Evolutionary conservation across 1,284 basidiomycete genomes (phyloP).

Genomic region (Tylopilus sp.): DNA sequence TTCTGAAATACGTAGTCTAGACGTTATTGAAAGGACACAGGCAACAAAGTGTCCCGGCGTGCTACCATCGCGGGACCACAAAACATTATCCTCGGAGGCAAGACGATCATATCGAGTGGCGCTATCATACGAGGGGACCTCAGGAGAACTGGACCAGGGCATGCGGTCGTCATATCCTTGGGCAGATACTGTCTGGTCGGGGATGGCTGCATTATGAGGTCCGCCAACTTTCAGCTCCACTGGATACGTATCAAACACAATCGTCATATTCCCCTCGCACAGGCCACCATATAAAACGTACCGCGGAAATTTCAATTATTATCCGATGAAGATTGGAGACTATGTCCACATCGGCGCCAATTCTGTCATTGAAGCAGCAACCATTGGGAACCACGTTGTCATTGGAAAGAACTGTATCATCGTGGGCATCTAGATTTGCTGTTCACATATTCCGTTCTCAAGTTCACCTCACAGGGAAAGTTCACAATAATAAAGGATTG

Average conservation of each 20-base stretch:
- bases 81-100: slow-evolving; percentile 96
- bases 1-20: slow-evolving; percentile 1
- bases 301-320: slow-evolving; percentile 92
- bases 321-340: slow-evolving; percentile 96
- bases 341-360: slow-evolving; percentile 89
- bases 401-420: slow-evolving; percentile 96
- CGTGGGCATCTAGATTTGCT: slow-evolving; percentile 45
- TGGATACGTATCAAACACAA: background rate
- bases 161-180: slow-evolving; percentile 88
- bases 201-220: slow-evolving; percentile 88
- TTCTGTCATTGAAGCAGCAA: slow-evolving; percentile 89
- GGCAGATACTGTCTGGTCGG: slow-evolving; percentile 92
- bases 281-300: slow-evolving; percentile 89
- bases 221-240: background rate
- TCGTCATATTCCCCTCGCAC: background rate
- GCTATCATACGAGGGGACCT: slow-evolving; percentile 90
- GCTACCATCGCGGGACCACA: slow-evolving; percentile 93
- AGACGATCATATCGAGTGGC: slow-evolving; percentile 89
- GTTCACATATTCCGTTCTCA: background rate
- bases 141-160: slow-evolving; percentile 76
- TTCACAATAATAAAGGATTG: slow-evolving; percentile 98
- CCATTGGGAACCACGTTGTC: slow-evolving; percentile 90
- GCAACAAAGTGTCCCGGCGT: slow-evolving; percentile 90
- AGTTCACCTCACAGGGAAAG: slow-evolving; percentile 69
- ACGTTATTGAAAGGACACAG: slow-evolving; percentile 57